Evolutionary conservation across 306 rosid genomes (phyloP), one percentile per base, ranked within the genome.

Genomic region (Prunus mongolica): DNA sequence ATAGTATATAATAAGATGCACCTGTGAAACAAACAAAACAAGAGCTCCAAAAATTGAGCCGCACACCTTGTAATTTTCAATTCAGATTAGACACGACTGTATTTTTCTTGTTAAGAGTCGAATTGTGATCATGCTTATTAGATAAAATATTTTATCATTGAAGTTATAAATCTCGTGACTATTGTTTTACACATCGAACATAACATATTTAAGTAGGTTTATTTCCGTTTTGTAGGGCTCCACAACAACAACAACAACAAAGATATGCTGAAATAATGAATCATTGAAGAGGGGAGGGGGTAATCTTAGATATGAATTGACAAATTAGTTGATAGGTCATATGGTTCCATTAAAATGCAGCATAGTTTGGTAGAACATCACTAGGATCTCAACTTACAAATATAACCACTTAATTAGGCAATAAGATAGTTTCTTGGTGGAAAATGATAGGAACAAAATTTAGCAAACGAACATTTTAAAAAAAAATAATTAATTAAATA

Each of bases 321-420:
- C 25, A 65, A 65, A 65, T 65, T 22, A 61, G 38, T 46, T 63
- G 15, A 18, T 32, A 19, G 70, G 69, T 74, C 61, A 12, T 16
- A 56, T 51, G 25, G 28, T 25, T 74, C 52, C 49, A 74, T 63
- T 74, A 49, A 13, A 63, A 47, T 28, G 71, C 11, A 74, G 15
- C 28, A 7, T 30, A 8, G 62, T 75, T 75, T 22, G 79, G 65
- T 41, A 25, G 18, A 54, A 66, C 30, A 76, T 54, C 72, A 32
- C 54, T 32, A 28, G 46, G 64, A n/a, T 52, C 45, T 76, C 60
- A 8, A 52, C 41, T 19, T 32, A 12, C 12, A 58, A n/a, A 7
- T 12, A 13, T 10, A 55, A 20, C 12, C 44, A 46, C 47, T 41
- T 34, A 41, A 47, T n/a, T 24, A 12, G 41, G 56, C 41, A 73